phyloP scores from a whole-genome alignment of 2,329 filamentous ascomycete species.

The Tolypocladium ophioglossoides region DNA sequence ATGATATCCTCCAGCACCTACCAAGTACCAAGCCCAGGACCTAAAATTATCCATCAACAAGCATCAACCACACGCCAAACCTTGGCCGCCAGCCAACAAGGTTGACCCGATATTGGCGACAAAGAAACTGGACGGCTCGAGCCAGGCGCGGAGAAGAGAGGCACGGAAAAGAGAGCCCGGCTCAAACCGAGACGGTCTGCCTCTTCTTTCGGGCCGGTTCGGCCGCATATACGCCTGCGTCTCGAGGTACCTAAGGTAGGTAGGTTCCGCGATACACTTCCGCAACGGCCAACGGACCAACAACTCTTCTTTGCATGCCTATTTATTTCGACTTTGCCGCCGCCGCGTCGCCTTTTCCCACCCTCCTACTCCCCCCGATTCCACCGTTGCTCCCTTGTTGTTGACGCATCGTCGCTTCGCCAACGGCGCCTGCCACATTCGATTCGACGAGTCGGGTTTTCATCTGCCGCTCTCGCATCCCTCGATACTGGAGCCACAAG shows the following conservation, averaged over 20 bases:
- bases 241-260: neutral
- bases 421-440: neutral
- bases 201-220: no score
- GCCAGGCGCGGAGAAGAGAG: neutral
- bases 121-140: neutral
- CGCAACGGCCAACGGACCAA: neutral
- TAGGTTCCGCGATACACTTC: neutral
- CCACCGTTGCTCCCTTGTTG: neutral
- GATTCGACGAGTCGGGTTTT: neutral
- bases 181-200: no score
- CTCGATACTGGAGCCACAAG: neutral
- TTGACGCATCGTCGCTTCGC: neutral
- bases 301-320: neutral
- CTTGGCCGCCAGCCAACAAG: neutral
- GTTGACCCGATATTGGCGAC: neutral
- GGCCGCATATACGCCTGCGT: neutral
- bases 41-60: neutral
- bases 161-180: no score
- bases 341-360: neutral
- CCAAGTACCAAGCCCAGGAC: neutral
- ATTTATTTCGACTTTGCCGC: neutral
- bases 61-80: neutral
- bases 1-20: neutral
- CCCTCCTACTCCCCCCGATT: neutral
- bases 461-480: neutral